Base-by-base conservation (phyloP, 495 filamentous ascomycete species). In the Penicillium flavigenum region DNA sequence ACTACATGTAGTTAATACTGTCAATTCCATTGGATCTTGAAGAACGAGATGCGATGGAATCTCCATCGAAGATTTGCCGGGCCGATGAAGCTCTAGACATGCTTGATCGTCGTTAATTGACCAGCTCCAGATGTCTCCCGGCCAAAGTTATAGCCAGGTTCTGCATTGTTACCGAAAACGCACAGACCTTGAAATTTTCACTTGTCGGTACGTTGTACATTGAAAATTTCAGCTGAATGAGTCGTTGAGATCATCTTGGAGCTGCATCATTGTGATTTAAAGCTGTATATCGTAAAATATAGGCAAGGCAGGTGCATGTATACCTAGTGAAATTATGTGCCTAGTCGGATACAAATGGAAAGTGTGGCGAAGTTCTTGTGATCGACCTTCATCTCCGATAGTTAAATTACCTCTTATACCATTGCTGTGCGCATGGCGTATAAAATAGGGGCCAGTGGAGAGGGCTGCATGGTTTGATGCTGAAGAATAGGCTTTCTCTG, bases 101-200 rank as follows among this genome's bases (percentile, higher is more conserved):
- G 42, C 54, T 58, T 63, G 60, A 50, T 60, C 60, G 54, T 31
- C 50, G 54, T 56, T 44, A 42, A 63, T 48, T 57, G 51, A 58
- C 56, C 41, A 52, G 56, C 52, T 43, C 50, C 50, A 12, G 22
- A 26, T 1, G 24, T 36, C 17, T 22, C n/a, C 27, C 29, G 41
- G 51, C 19, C 11, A 29, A 32, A 53, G 2, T 20, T 34, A 26
- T 46, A 54, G n/a, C n/a, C 41, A 31, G 43, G 42, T 10, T 45
- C 17, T 14, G 19, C 10, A 22, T 32, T 19, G 19, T 32, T 48
- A 48, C 29, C 29, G 2, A 17, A 19, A 14, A 34, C 38, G 36
- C 36, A 41, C 50, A 52, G 36, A 29, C 29, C 16, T n/a, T 54
- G 27, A 46, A 45, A 45, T 36, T 54, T 54, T 47, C 52, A 26